Conservation (phyloP, 768 basidiomycete species). For the Boletus rubropictus region DNA sequence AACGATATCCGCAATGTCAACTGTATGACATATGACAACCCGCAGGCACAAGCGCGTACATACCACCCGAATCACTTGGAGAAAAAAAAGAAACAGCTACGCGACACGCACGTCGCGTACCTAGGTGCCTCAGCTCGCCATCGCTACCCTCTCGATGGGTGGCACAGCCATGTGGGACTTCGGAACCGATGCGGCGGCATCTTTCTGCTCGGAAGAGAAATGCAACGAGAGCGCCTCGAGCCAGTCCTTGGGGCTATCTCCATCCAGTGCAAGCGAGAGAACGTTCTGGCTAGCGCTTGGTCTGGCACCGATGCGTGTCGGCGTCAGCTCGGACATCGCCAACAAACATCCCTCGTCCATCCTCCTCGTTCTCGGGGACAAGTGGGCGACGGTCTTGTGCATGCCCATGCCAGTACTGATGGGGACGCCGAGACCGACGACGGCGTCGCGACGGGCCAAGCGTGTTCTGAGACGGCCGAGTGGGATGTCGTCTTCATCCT, state of each 20-base stretch:
- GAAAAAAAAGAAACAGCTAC: neutral
- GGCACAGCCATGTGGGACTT: neutral
- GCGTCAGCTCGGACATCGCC: slow-evolving; percentile 11
- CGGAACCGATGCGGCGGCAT: neutral
- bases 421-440: neutral
- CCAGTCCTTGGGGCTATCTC: slow-evolving; percentile 10
- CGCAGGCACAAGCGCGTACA: neutral
- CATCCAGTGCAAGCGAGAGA: slow-evolving; percentile 9
- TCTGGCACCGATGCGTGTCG: slow-evolving; percentile 12
- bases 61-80: neutral
- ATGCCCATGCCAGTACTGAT: neutral
- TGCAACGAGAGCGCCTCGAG: slow-evolving; percentile 17
- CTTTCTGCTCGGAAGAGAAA: slow-evolving; percentile 1
- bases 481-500: slow-evolving; percentile 17
- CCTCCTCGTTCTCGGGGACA: slow-evolving; percentile 5
- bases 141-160: neutral
- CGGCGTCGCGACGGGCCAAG: neutral
- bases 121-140: neutral
- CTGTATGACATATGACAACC: neutral
- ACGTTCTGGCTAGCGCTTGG: neutral
- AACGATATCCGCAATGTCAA: neutral
- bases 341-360: slow-evolving; percentile 21
- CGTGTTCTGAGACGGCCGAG: slow-evolving; percentile 10
- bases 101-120: neutral
- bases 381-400: neutral